Percentiles rank a stretch among this genome's conserved stretches.
phyloP scores from a whole-genome alignment of 495 filamentous ascomycete genomes.

The Penicillium arizonense region DNA sequence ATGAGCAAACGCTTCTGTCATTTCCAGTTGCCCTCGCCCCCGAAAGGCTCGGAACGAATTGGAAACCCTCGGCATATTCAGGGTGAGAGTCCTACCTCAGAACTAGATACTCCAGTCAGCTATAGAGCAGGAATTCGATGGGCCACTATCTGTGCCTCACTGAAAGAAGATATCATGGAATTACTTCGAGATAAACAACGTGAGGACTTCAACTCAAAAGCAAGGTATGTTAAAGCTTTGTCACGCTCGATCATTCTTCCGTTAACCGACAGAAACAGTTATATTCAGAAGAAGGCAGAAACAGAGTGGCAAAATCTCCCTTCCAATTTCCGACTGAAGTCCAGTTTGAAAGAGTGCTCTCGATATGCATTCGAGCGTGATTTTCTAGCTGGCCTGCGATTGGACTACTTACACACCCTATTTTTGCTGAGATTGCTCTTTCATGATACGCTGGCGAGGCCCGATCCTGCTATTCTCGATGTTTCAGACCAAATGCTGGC shows the following conservation, averaged over 20 bases:
- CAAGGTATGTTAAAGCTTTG: conserved; percentile 13
- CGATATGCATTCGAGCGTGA: conserved; percentile 30
- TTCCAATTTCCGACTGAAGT: conserved; percentile 22
- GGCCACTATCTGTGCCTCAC: conserved; percentile 35
- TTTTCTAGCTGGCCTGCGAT: conserved; percentile 33
- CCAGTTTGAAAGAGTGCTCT: conserved; percentile 23
- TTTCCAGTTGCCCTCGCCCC: conserved; percentile 31
- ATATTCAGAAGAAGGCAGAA: conserved; percentile 23
- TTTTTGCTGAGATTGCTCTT: conserved; percentile 34
- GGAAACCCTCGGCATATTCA: conserved; percentile 14
- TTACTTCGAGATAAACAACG: conserved; percentile 30
- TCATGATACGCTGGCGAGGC: conserved; percentile 28
- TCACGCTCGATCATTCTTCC: background rate
- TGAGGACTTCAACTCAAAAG: conserved; percentile 13
- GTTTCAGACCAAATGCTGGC: conserved; percentile 35
- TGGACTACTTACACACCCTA: conserved; percentile 38
- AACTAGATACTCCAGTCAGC: conserved; percentile 7
- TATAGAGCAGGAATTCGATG: conserved; percentile 37
- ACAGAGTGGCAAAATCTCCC: conserved; percentile 26
- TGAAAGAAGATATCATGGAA: conserved; percentile 42
- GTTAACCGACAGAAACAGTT: conserved; percentile 3
- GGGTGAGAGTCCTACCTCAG: background rate
- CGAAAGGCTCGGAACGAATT: background rate
- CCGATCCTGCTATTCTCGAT: conserved; percentile 28
- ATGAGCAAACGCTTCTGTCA: conserved; percentile 43